Conservation (phyloP, 2,329 filamentous ascomycete genomes). For the Zopfia rhizophila region DNA sequence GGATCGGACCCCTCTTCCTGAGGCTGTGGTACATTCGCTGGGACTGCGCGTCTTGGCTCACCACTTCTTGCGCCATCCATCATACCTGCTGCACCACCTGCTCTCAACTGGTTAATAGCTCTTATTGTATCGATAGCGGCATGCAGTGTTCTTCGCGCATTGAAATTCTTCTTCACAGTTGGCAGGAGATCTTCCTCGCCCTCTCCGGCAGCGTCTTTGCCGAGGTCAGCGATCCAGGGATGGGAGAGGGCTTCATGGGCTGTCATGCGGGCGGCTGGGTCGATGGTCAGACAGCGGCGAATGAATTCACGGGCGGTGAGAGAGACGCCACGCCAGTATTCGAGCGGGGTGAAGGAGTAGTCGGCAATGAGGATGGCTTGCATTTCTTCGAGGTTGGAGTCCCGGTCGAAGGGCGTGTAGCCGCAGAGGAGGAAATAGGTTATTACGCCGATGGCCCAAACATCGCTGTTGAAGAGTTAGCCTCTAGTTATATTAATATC, state of each 20-base stretch:
- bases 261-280: conserved; percentile 87
- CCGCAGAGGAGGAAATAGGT: conserved; percentile 98
- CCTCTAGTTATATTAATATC: conserved; percentile 3
- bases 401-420: conserved; percentile 97
- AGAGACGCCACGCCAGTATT: conserved; percentile 97
- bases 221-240: conserved; percentile 70
- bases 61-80: conserved; percentile 69
- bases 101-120: conserved; percentile 73
- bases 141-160: conserved; percentile 71
- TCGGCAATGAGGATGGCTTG: conserved; percentile 97
- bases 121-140: conserved; percentile 75
- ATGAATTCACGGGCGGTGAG: conserved; percentile 89
- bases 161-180: conserved; percentile 77
- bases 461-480: conserved; percentile 67
- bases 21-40: conserved; percentile 46
- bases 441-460: conserved; percentile 98
- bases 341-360: conserved; percentile 92
- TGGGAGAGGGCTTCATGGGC: conserved; percentile 79
- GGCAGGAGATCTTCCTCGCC: conserved; percentile 67
- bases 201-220: conserved; percentile 54
- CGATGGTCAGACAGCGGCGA: conserved; percentile 87
- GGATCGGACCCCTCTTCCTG: conserved; percentile 43
- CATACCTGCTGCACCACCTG: conserved; percentile 67
- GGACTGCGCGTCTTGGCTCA: conserved; percentile 58
- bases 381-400: conserved; percentile 99